phyloP scores from a whole-genome alignment of 371 early-diverging fungal genomes.

The Coemansia sp. region DNA sequence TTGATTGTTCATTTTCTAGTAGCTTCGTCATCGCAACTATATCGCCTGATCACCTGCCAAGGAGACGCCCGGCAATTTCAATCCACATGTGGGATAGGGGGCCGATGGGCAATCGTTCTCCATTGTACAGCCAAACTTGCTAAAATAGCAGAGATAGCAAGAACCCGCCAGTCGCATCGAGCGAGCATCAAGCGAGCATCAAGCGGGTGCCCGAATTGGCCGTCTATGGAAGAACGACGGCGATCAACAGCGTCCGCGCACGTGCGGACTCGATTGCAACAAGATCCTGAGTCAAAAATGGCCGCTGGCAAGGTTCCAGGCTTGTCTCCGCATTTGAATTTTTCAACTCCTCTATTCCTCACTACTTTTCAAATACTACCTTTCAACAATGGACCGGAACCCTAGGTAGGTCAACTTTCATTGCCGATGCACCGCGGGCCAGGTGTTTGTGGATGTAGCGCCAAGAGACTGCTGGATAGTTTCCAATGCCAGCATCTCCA shows the following conservation, averaged over 20 bases:
- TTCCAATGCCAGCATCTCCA: neutral
- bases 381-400: conserved; percentile 17
- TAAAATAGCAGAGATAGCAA: neutral
- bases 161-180: neutral
- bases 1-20: neutral
- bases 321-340: neutral
- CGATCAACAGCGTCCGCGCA: neutral
- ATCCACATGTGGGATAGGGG: conserved; percentile 1
- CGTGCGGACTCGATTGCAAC: neutral
- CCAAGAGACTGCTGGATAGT: no score
- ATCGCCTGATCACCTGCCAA: no score
- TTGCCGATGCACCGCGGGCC: no score
- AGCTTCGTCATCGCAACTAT: no score
- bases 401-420: conserved; percentile 9
- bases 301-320: neutral
- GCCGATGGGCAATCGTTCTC: neutral
- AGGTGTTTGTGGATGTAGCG: no score
- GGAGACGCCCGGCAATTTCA: neutral
- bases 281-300: no score
- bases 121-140: neutral
- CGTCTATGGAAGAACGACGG: neutral
- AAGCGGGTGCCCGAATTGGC: neutral
- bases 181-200: neutral
- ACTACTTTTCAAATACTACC: no score
- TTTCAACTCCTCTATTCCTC: no score